Percentiles rank a stretch among this genome's conserved stretches.
phyloP scores from a whole-genome alignment of 164 flowering plant genomes.

The Berberis vulgaris region DNA sequence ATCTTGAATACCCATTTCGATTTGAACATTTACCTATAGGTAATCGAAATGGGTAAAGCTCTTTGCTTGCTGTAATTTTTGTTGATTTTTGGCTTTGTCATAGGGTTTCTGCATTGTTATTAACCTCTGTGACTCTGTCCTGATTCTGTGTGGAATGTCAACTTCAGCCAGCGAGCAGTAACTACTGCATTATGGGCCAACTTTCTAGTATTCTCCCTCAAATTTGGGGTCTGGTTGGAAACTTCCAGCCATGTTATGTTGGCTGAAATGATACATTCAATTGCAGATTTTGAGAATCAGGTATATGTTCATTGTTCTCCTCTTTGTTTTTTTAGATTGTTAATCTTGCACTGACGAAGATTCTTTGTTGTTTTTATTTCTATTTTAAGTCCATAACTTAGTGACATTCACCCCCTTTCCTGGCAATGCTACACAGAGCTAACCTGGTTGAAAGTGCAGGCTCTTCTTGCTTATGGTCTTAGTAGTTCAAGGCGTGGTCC shows the following conservation, averaged over 20 bases:
- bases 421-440: too few relatives aligned
- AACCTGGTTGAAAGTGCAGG: constrained; percentile 42
- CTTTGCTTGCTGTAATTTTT: too few relatives aligned
- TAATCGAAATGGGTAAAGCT: too few relatives aligned
- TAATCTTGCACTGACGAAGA: neutral
- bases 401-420: too few relatives aligned
- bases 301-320: constrained; percentile 20
- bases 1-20: too few relatives aligned
- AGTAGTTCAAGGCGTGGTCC: constrained; percentile 97
- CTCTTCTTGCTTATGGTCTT: constrained; percentile 95
- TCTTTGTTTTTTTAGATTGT: neutral
- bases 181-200: constrained; percentile 94
- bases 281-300: constrained; percentile 98
- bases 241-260: constrained; percentile 95
- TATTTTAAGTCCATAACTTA: too few relatives aligned
- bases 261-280: constrained; percentile 92
- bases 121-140: too few relatives aligned
- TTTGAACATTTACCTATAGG: too few relatives aligned
- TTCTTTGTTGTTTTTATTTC: too few relatives aligned
- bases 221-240: constrained; percentile 83
- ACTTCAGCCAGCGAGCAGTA: constrained; percentile 81
- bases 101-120: too few relatives aligned
- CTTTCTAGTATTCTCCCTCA: constrained; percentile 91
- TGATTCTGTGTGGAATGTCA: constrained; percentile 1
- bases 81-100: too few relatives aligned